phyloP scores from a whole-genome alignment of 176 grass and related monocot species.

The Hsuehochloa calcarea region DNA sequence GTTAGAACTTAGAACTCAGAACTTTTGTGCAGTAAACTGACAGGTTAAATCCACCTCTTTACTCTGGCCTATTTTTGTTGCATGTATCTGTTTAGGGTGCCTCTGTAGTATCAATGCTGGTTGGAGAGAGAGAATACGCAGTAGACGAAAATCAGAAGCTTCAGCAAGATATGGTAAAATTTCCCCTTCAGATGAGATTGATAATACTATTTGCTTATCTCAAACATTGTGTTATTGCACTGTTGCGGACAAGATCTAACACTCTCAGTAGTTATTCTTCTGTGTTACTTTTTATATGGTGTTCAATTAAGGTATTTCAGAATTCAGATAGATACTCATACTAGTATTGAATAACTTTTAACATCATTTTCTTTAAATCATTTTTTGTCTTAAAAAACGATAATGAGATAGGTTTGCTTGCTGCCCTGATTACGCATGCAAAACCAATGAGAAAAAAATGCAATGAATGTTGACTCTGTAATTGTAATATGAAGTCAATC shows the following conservation, averaged over 20 bases:
- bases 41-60: not conserved
- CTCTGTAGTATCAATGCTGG: conserved; percentile 26
- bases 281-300: not conserved
- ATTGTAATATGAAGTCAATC: not conserved
- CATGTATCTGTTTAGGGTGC: conserved; percentile 29
- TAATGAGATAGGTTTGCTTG: not conserved
- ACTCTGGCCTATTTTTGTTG: not conserved
- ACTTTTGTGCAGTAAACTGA: not conserved
- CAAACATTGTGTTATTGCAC: not conserved
- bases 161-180: conserved; percentile 51
- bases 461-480: not conserved
- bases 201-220: not conserved
- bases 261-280: not conserved
- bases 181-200: not conserved
- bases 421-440: not conserved
- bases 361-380: not conserved
- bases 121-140: conserved; percentile 41
- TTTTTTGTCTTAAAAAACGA: not conserved
- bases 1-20: not conserved
- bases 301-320: not conserved
- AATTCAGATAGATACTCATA: not conserved
- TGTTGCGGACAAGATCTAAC: not conserved
- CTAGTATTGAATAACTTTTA: not conserved
- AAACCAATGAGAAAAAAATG: not conserved
- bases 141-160: conserved; percentile 53